Evolutionary conservation across 225 moss, liverwort and hornwort species (phyloP).

Genomic region (Anthoceros angustus): DNA sequence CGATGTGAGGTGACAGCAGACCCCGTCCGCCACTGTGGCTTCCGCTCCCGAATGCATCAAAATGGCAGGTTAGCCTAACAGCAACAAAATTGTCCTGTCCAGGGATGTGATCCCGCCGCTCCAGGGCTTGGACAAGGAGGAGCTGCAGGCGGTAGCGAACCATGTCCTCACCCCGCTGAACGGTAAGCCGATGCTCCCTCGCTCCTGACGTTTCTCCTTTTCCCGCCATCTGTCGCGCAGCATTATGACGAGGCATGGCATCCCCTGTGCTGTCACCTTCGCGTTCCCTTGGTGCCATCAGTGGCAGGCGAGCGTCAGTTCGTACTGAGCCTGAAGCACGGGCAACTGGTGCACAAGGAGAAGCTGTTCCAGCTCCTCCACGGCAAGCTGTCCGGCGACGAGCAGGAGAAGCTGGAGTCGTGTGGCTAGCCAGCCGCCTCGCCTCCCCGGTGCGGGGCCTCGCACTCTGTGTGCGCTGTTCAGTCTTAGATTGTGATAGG

Average conservation of each 20-base stretch:
- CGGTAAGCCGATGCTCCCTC: conserved; percentile 22
- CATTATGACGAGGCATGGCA: neutral
- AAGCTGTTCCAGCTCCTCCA: conserved; percentile 43
- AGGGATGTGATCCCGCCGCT: conserved; percentile 67
- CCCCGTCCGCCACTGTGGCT: no score
- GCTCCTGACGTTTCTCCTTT: neutral
- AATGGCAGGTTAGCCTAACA: neutral
- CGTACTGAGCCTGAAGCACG: conserved; percentile 63
- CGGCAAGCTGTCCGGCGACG: conserved; percentile 13
- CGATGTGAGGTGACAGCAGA: neutral
- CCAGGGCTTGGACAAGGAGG: conserved; percentile 52
- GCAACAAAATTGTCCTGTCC: conserved; percentile 4
- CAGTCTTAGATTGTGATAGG: no score
- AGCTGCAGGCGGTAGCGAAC: conserved; percentile 43
- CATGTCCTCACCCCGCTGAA: conserved; percentile 61
- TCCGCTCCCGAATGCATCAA: neutral
- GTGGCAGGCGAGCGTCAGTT: conserved; percentile 71
- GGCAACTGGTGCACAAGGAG: conserved; percentile 46
- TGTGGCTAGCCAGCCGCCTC: no score
- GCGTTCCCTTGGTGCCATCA: conserved; percentile 14
- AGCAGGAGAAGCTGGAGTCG: no score
- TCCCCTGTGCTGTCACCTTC: neutral
- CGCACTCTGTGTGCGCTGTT: no score
- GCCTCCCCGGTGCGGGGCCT: no score
- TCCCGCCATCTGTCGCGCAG: neutral